Base-by-base conservation (phyloP, 495 filamentous ascomycete species). In the Beverwykella pulmonaria region DNA sequence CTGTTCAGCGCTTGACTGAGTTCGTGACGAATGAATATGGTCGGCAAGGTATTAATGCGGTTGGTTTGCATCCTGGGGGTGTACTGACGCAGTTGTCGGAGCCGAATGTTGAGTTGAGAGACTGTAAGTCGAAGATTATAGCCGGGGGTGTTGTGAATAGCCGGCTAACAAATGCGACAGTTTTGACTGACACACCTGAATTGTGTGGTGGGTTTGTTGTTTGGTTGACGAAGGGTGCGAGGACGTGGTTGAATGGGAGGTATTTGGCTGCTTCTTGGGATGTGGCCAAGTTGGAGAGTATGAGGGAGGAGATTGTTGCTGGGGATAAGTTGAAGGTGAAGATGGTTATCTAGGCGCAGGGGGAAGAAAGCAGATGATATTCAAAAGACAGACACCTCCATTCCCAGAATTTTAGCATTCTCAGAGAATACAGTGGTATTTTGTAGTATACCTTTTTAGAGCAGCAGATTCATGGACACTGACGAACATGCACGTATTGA, bases 171-270 rank as follows among this genome's bases (percentile, higher is more conserved):
- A 64, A 23, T 67, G 66, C 17, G 32, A 34, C 36, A 67, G 64
- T 44, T 23, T 76, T 84, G 41, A 63, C 64, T 6, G 82, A 86
- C 50, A 79, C 73, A 26, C 58, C 76, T 1, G 73, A 82, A 56
- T 67, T 86, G 9, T 60, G 75, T 46, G 82, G 71, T 1, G 82
- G 85, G 68, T 79, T 79, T 1, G 58, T 83, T 26, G 77, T 82
- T 6, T 83, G 78, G 72, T 62, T 87, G 57, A 80, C 80, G 6
- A 71, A 69, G 9, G 66, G 82, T 67, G 80, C 74, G 55, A 67
- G 82, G 44, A 72, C 77, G 10, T 87, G 83, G 83, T 68, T 87
- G 14, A 75, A 71, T 25, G 84, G 83, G 0, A 68, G 83, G 61
- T 86, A 83, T 73, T 52, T 82, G 2, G 48, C 48, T 46, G 67